Conservation (phyloP, 192 early-diverging fungal species). For the Coemansia umbellata region DNA sequence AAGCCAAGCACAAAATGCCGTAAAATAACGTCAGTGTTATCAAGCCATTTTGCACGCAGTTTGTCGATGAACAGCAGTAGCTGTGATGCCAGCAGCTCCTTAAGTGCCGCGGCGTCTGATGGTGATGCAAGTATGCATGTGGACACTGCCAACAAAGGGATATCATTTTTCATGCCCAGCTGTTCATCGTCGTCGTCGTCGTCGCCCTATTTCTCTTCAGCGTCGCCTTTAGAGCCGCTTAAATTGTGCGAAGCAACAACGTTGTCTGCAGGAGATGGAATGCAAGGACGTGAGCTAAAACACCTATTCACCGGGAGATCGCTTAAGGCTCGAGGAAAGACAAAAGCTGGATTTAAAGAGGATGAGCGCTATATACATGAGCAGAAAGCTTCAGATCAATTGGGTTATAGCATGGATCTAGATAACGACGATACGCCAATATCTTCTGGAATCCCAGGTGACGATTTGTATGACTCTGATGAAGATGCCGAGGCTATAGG, state of each 20-base stretch:
- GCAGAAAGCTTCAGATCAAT: neutral
- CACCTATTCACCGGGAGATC: conserved; percentile 17
- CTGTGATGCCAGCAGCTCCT: neutral
- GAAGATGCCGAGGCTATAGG: neutral
- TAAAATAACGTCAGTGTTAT: conserved; percentile 31
- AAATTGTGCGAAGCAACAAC: no score
- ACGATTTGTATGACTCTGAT: neutral
- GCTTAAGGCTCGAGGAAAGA: conserved; percentile 32
- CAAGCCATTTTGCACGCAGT: conserved; percentile 50
- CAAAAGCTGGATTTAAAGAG: neutral
- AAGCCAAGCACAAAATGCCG: conserved; percentile 34
- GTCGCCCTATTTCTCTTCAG: no score
- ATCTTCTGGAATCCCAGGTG: neutral
- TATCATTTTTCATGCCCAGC: no score
- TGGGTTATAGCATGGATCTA: conserved; percentile 28
- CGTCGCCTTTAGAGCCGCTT: no score
- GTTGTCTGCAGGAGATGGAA: neutral
- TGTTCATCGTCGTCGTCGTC: conserved; percentile 28
- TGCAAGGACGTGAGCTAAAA: neutral
- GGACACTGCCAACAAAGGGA: no score
- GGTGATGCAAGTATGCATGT: no score
- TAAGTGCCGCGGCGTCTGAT: neutral
- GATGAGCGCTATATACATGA: neutral
- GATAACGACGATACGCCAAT: conserved; percentile 13
- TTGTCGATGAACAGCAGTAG: conserved; percentile 27